phyloP scores from a whole-genome alignment of 192 early-diverging fungal species.

The Backusella parvicylindrica region DNA sequence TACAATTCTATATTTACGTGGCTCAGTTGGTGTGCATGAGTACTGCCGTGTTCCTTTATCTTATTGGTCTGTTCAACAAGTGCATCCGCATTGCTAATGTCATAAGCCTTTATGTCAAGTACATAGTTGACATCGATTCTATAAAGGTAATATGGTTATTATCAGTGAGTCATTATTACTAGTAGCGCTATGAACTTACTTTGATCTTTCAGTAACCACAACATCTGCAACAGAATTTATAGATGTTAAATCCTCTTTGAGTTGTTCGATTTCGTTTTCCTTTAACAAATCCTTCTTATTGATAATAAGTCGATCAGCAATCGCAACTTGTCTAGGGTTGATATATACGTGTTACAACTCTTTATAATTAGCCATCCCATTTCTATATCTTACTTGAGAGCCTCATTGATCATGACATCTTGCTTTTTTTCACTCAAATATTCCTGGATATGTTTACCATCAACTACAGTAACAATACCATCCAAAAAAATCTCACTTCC shows the following conservation, averaged over 20 bases:
- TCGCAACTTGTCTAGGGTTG: conserved; percentile 58
- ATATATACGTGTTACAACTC: background rate
- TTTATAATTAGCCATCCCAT: background rate
- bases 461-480: conserved; percentile 26
- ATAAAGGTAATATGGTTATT: background rate
- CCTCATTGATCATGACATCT: conserved; percentile 59
- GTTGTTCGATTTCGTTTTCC: conserved; percentile 17
- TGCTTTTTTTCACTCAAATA: conserved; percentile 47
- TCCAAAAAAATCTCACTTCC: conserved; percentile 79
- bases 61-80: conserved; percentile 21
- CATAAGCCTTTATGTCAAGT: conserved; percentile 61
- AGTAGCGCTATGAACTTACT: conserved; percentile 22
- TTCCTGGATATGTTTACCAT: conserved; percentile 38
- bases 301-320: conserved; percentile 67
- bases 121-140: conserved; percentile 57
- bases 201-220: conserved; percentile 36
- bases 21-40: conserved; percentile 23
- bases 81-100: conserved; percentile 27
- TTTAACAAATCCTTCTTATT: conserved; percentile 67
- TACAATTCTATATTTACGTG: conserved; percentile 5
- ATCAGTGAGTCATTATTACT: background rate
- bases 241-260: conserved; percentile 36
- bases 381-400: conserved; percentile 44
- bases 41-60: conserved; percentile 11
- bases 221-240: conserved; percentile 56